Percentiles rank a stretch among this genome's conserved stretches.
phyloP scores from a whole-genome alignment of 1,284 basidiomycete species.

The Athelia sp. region DNA sequence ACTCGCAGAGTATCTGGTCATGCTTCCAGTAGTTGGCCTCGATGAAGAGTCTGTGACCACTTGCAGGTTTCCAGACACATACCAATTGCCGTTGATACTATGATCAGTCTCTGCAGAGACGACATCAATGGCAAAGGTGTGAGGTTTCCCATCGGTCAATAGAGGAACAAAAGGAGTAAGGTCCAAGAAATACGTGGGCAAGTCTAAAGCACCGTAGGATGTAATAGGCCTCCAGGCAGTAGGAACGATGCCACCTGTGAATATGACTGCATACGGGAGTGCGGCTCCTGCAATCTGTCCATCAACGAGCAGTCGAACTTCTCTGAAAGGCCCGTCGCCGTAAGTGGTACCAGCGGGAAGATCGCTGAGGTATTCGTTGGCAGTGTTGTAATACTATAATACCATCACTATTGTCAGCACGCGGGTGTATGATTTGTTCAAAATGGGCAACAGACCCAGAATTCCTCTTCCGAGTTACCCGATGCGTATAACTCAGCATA shows the following conservation, averaged over 20 bases:
- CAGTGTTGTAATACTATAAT: conserved; percentile 63
- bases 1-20: conserved; percentile 51
- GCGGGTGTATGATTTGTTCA: not conserved
- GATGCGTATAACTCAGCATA: conserved; percentile 73
- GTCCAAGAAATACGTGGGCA: conserved; percentile 77
- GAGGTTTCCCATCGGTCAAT: conserved; percentile 63
- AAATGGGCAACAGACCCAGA: conserved; percentile 55
- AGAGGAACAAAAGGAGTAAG: conserved; percentile 74
- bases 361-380: conserved; percentile 52
- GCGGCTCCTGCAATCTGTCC: conserved; percentile 68
- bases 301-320: conserved; percentile 76
- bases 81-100: conserved; percentile 71
- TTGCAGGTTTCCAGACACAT: conserved; percentile 67
- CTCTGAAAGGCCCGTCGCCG: conserved; percentile 71
- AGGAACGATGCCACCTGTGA: conserved; percentile 77
- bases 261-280: conserved; percentile 76
- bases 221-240: conserved; percentile 75
- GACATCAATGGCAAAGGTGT: conserved; percentile 68
- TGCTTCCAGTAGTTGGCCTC: conserved; percentile 61
- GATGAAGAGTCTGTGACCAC: conserved; percentile 61
- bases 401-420: not conserved
- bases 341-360: conserved; percentile 51
- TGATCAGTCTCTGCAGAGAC: conserved; percentile 66
- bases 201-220: conserved; percentile 72
- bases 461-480: conserved; percentile 71